Percentiles rank a stretch among this genome's conserved stretches.
Conservation (phyloP, 805 yeast genomes). For the Starmera quercuum region DNA sequence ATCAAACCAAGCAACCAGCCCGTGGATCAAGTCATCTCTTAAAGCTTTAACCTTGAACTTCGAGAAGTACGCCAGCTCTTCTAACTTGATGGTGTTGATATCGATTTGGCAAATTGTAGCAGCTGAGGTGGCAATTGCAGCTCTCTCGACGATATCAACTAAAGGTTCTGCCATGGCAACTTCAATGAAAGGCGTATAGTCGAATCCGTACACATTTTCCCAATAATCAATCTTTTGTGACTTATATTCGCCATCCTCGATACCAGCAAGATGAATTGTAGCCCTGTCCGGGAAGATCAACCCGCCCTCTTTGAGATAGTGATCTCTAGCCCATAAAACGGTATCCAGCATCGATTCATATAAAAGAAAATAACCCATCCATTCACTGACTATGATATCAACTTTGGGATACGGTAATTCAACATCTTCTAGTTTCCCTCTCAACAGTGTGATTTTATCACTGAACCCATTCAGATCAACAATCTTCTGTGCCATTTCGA, state of each 20-base stretch:
- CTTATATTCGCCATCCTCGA: conserved; percentile 90
- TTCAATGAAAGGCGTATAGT: conserved; percentile 83
- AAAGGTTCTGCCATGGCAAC: conserved; percentile 89
- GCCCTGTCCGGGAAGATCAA: conserved; percentile 93
- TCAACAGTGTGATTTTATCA: conserved; percentile 79
- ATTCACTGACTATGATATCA: conserved; percentile 92
- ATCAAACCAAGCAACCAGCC: conserved; percentile 91
- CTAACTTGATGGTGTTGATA: conserved; percentile 79
- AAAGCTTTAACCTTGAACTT: conserved; percentile 67
- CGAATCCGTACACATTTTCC: conserved; percentile 97
- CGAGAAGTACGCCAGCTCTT: conserved; percentile 69
- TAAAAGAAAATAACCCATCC: conserved; percentile 98
- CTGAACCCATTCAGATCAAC: conserved; percentile 75
- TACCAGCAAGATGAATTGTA: conserved; percentile 79
- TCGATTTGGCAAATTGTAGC: conserved; percentile 73
- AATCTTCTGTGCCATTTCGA: conserved; percentile 91
- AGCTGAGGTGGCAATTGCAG: conserved; percentile 67
- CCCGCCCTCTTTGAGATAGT: conserved; percentile 71
- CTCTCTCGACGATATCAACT: conserved; percentile 87
- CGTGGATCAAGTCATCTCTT: conserved; percentile 79
- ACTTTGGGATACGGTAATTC: conserved; percentile 78
- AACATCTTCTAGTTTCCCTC: conserved; percentile 94
- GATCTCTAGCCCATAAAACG: conserved; percentile 89
- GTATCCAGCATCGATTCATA: conserved; percentile 98
- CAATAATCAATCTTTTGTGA: conserved; percentile 88